Conservation (phyloP, 2,329 filamentous ascomycete genomes). For the Thelonectria rubi region DNA sequence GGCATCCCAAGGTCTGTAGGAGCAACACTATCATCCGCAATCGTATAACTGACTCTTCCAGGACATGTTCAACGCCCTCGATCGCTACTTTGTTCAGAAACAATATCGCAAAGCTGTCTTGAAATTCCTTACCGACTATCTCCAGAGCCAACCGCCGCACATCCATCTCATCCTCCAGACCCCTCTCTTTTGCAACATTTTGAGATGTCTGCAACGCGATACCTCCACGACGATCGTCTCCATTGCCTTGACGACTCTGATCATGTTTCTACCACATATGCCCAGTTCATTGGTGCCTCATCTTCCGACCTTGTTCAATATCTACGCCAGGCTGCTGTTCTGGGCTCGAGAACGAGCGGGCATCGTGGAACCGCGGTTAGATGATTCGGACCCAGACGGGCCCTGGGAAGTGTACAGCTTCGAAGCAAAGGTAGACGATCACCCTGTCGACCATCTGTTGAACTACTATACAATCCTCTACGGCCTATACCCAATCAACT, state of each 20-base stretch:
- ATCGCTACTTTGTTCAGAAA: slow-evolving; percentile 71
- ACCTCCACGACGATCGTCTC: slow-evolving; percentile 82
- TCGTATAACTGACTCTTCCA: slow-evolving; percentile 43
- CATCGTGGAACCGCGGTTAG: slow-evolving; percentile 49
- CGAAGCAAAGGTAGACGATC: slow-evolving; percentile 69
- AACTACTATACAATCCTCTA: slow-evolving; percentile 86
- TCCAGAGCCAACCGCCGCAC: slow-evolving; percentile 81
- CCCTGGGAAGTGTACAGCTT: slow-evolving; percentile 73
- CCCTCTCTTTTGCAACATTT: slow-evolving; percentile 73
- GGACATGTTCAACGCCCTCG: slow-evolving; percentile 72
- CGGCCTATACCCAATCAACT: slow-evolving; percentile 84
- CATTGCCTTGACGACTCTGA: slow-evolving; percentile 75
- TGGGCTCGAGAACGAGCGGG: slow-evolving; percentile 70
- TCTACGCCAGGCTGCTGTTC: slow-evolving; percentile 82
- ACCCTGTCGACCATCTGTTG: slow-evolving; percentile 71
- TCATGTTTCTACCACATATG: slow-evolving; percentile 86
- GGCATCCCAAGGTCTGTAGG: slow-evolving; percentile 65
- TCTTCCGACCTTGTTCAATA: slow-evolving; percentile 79
- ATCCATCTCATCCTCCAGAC: slow-evolving; percentile 78
- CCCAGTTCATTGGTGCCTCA: slow-evolving; percentile 74
- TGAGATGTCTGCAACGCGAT: slow-evolving; percentile 79
- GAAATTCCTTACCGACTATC: slow-evolving; percentile 75
- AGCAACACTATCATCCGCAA: background rate
- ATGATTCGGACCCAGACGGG: slow-evolving; percentile 49
- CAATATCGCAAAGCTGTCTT: slow-evolving; percentile 71